Conservation (phyloP, 2,329 filamentous ascomycete species). For the Phialocephala subalpina region DNA sequence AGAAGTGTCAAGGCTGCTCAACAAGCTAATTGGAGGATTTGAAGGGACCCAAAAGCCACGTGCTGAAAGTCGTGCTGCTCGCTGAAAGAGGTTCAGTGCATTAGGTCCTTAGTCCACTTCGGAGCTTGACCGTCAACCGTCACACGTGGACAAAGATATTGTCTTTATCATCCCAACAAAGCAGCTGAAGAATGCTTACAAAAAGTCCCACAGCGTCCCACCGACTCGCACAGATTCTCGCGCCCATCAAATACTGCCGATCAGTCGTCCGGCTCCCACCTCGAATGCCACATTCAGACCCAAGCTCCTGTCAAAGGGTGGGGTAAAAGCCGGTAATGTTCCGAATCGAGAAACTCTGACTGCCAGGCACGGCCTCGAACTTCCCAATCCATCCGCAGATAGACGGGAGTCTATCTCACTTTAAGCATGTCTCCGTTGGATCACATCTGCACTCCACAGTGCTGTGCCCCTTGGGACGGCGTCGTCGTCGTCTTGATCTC, state of each 20-base stretch:
- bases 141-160: neutral
- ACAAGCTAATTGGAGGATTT: neutral
- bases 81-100: neutral
- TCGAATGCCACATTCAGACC: neutral
- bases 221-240: neutral
- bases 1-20: neutral
- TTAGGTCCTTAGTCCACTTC: neutral
- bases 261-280: neutral
- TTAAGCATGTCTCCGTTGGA: neutral
- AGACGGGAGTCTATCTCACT: neutral
- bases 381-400: neutral
- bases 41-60: neutral
- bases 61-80: too few relatives aligned
- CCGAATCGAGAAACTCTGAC: neutral
- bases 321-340: neutral
- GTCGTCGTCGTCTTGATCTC: neutral
- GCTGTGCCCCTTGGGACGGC: neutral
- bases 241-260: neutral
- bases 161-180: slow-evolving; percentile 1
- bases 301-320: neutral
- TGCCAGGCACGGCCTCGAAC: neutral
- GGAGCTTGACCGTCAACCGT: neutral
- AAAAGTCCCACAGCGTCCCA: neutral
- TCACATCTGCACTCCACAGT: neutral
- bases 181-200: slow-evolving; percentile 1